Percentiles rank a stretch among this genome's conserved stretches.
Conservation (phyloP, 148 eudicot genomes). For the Rhododendron simsii region DNA sequence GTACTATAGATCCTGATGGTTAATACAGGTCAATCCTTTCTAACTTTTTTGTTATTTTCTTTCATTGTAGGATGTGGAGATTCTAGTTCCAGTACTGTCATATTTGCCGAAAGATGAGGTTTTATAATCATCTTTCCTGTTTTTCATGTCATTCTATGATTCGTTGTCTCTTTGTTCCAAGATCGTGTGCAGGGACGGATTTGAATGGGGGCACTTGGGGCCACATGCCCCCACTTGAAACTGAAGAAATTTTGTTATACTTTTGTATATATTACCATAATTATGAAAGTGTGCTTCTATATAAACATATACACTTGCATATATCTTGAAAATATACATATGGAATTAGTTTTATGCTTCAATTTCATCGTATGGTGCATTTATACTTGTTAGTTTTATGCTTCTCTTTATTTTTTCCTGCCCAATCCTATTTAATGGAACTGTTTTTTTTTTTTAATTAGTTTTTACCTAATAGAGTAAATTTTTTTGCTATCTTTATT, state of each 20-base stretch:
- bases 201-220: too few species aligned
- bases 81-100: conserved; percentile 73
- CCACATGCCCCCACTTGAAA: not conserved
- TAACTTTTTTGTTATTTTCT: conserved; percentile 16
- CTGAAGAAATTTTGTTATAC: not conserved
- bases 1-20: not conserved
- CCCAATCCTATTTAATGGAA: not conserved
- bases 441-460: not conserved
- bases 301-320: not conserved
- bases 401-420: not conserved
- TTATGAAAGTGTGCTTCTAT: not conserved
- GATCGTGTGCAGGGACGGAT: not conserved
- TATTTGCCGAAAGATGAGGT: conserved; percentile 91
- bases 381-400: not conserved
- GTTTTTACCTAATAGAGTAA: not conserved
- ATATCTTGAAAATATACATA: too few species aligned
- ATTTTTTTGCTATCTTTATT: not conserved
- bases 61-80: conserved; percentile 68
- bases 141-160: not conserved
- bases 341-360: too few species aligned
- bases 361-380: not conserved
- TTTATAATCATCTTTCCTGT: conserved; percentile 6
- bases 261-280: not conserved
- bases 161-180: not conserved
- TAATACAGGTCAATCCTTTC: not conserved